Percentiles rank a stretch among this genome's conserved stretches.
These are phyloP conservation scores for Colletotrichum orbiculare DNA, from an alignment of 2,329 filamentous ascomycete species.

Conservation along the genomic window DNA sequence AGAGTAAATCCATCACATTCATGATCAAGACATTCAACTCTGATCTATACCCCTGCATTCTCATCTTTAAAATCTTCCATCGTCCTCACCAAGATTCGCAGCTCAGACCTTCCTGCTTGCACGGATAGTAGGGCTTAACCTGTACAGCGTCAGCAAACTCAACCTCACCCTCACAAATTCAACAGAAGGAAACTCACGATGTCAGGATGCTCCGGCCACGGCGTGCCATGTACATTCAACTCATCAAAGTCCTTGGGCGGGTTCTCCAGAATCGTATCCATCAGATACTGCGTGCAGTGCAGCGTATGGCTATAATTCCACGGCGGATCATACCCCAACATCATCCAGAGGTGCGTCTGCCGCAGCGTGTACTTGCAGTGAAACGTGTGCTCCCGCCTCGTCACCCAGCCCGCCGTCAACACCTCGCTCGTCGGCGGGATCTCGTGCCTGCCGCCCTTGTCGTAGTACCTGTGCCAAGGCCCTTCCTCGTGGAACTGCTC, in stretches of 20 bases:
- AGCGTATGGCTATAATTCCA: constrained; percentile 23
- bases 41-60: neutral
- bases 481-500: constrained; percentile 15
- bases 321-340: constrained; percentile 22
- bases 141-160: neutral
- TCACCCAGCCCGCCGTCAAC: constrained; percentile 8
- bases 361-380: constrained; percentile 27
- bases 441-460: constrained; percentile 27
- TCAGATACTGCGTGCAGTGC: constrained; percentile 22
- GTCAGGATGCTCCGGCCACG: constrained; percentile 29
- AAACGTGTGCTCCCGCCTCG: constrained; percentile 24
- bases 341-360: constrained; percentile 22
- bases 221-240: constrained; percentile 17
- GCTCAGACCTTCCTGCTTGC: constrained; percentile 27
- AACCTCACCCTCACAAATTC: neutral
- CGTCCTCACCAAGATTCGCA: constrained; percentile 22
- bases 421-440: constrained; percentile 26
- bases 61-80: neutral
- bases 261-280: constrained; percentile 28
- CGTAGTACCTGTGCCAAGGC: constrained; percentile 24
- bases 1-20: too few relatives aligned
- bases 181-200: constrained; percentile 6
- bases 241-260: constrained; percentile 24
- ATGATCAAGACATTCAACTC: too few relatives aligned
- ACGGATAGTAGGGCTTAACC: constrained; percentile 30